These are phyloP conservation scores for Striga hermonthica DNA, from an alignment of 305 asterid species.

Conservation along the genomic window DNA sequence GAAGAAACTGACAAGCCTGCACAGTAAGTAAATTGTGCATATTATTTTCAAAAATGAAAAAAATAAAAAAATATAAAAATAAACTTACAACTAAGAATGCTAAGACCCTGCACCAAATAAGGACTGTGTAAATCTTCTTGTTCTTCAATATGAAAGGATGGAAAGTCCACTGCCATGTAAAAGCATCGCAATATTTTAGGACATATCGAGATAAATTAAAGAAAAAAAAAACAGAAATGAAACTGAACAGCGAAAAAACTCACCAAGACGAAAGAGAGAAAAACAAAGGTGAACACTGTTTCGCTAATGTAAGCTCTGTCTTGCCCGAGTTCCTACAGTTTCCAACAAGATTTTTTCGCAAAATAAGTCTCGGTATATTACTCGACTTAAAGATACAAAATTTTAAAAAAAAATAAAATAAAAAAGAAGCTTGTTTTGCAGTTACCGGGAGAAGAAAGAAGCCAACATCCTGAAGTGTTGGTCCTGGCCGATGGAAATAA, in stretches of 20 bases:
- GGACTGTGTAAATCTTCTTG: conserved; percentile 91
- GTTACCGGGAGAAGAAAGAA: conserved; percentile 89
- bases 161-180: conserved; percentile 90
- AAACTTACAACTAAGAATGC: conserved; percentile 85
- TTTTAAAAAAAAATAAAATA: not conserved
- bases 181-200: conserved; percentile 26
- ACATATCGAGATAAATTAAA: not conserved
- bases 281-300: conserved; percentile 71
- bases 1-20: conserved; percentile 89
- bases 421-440: not conserved
- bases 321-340: conserved; percentile 78
- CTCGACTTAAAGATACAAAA: conserved; percentile 9
- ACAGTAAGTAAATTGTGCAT: conserved; percentile 23
- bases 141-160: conserved; percentile 88
- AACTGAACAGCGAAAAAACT: conserved; percentile 32
- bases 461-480: conserved; percentile 81
- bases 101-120: conserved; percentile 92
- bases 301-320: conserved; percentile 89
- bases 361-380: conserved; percentile 21
- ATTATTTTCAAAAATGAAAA: conserved; percentile 1
- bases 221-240: not conserved
- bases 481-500: conserved; percentile 94
- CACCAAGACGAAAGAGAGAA: conserved; percentile 76
- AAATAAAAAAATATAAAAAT: conserved; percentile 7
- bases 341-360: conserved; percentile 24